Evolutionary conservation across 1,284 basidiomycete genomes (phyloP).

Genomic region (Irpex lacteus): DNA sequence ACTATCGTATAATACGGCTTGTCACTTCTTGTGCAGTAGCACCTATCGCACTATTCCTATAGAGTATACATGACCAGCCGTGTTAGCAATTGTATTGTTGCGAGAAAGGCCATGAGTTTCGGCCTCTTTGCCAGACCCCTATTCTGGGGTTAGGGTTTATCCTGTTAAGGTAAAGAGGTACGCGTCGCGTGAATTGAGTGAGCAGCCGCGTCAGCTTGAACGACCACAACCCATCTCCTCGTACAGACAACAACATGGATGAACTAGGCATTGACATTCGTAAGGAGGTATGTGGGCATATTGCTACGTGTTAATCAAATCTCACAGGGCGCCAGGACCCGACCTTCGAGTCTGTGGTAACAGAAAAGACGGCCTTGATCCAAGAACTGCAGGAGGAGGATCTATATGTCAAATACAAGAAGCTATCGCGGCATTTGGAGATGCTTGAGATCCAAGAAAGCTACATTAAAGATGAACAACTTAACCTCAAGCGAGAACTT

Average conservation of each 20-base stretch:
- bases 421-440: constrained; percentile 88
- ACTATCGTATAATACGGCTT: too few species aligned
- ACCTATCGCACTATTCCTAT: background rate
- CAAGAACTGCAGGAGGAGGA: constrained; percentile 90
- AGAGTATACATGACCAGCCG: too few species aligned
- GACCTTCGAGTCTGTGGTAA: constrained; percentile 83
- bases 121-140: background rate
- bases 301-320: constrained; percentile 4
- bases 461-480: constrained; percentile 99
- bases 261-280: constrained; percentile 83
- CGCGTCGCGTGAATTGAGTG: background rate
- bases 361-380: constrained; percentile 84
- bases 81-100: too few species aligned
- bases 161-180: background rate
- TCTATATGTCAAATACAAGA: constrained; percentile 94
- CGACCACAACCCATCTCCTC: constrained; percentile 8
- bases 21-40: background rate
- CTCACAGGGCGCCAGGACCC: constrained; percentile 62
- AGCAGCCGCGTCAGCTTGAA: constrained; percentile 50
- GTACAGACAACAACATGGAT: constrained; percentile 50
- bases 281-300: constrained; percentile 61
- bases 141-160: background rate
- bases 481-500: constrained; percentile 96
- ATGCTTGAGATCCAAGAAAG: constrained; percentile 95
- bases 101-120: too few species aligned